phyloP scores from a whole-genome alignment of 2,329 filamentous ascomycete species.

The Parascedosporium putredinis region DNA sequence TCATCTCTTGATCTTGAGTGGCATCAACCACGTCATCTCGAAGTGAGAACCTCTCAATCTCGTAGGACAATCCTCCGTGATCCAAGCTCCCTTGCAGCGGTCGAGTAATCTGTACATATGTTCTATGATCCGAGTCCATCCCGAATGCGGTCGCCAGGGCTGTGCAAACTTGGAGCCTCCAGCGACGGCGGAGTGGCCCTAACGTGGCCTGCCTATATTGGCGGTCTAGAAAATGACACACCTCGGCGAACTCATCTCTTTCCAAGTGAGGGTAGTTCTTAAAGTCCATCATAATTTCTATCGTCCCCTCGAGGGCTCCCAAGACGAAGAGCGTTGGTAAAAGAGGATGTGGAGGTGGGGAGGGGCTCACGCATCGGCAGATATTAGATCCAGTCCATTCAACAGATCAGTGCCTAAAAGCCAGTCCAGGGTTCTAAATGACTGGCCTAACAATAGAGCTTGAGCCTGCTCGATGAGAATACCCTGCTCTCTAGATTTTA shows the following conservation, averaged over 20 bases:
- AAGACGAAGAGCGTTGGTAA: background rate
- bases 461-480: too few relatives aligned
- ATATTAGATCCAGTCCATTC: too few relatives aligned
- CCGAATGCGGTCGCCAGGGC: slow-evolving; percentile 36
- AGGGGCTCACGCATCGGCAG: too few relatives aligned
- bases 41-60: slow-evolving; percentile 36
- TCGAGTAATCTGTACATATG: slow-evolving; percentile 46
- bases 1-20: slow-evolving; percentile 27
- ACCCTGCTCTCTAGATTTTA: too few relatives aligned
- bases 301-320: background rate
- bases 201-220: slow-evolving; percentile 48
- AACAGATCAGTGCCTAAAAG: too few relatives aligned
- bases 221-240: slow-evolving; percentile 52
- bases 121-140: slow-evolving; percentile 32
- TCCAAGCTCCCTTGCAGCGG: slow-evolving; percentile 35
- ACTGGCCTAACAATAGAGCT: too few relatives aligned
- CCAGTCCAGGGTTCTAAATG: too few relatives aligned
- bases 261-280: slow-evolving; percentile 51
- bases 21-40: slow-evolving; percentile 13
- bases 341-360: background rate
- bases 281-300: slow-evolving; percentile 26
- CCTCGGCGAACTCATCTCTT: slow-evolving; percentile 51
- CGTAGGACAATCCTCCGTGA: slow-evolving; percentile 34
- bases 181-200: slow-evolving; percentile 41
- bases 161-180: slow-evolving; percentile 43